Evolutionary conservation across 2,329 filamentous ascomycete genomes (phyloP).

Genomic region (Aphanocladium album): DNA sequence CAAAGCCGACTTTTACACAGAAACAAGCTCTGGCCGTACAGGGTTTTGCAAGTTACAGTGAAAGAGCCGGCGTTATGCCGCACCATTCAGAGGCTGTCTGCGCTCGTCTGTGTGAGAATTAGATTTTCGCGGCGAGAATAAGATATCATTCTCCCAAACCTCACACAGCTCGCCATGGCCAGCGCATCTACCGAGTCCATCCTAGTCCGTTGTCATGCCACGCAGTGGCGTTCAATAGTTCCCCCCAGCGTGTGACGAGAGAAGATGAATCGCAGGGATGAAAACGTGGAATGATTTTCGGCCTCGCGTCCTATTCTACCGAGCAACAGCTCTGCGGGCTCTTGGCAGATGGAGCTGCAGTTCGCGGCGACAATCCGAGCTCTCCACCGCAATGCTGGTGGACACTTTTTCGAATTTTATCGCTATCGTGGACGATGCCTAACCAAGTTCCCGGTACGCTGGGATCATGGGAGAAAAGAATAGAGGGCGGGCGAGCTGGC

Average conservation of each 20-base stretch:
- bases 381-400: background rate
- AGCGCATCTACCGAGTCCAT: background rate
- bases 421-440: background rate
- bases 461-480: background rate
- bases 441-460: background rate
- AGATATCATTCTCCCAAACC: too few relatives aligned
- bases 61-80: background rate
- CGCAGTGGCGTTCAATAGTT: slow-evolving; percentile 2
- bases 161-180: background rate
- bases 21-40: background rate
- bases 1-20: background rate
- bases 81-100: background rate
- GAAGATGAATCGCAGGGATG: background rate
- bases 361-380: background rate
- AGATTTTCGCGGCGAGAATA: too few relatives aligned
- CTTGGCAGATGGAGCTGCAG: background rate
- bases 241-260: background rate
- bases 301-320: background rate
- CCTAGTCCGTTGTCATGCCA: background rate
- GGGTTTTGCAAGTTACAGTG: background rate
- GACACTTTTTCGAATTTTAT: background rate
- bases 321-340: background rate
- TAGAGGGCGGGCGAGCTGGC: background rate
- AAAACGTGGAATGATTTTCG: background rate
- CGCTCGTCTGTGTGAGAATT: too few relatives aligned